Conservation (phyloP, 148 eudicot species). For the Euryodendron excelsum region DNA sequence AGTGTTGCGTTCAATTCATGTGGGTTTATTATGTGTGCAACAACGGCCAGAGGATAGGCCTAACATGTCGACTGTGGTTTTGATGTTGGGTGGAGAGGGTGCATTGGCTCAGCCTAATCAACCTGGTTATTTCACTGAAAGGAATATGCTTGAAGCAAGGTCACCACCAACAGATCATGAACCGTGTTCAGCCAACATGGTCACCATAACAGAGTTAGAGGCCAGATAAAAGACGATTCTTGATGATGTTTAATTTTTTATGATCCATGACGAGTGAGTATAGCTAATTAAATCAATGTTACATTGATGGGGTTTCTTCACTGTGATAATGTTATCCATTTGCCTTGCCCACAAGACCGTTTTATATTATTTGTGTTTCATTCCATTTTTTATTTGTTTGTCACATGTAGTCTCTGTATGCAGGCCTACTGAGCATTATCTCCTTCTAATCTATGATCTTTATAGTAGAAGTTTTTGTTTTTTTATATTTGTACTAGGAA, state of each 20-base stretch:
- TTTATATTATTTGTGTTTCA: no score
- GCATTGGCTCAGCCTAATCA: conserved; percentile 13
- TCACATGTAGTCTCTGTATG: no score
- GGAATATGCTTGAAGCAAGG: conserved; percentile 1
- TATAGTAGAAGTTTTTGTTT: no score
- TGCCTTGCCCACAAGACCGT: no score
- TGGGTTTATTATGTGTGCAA: conserved; percentile 18
- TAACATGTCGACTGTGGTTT: conserved; percentile 17
- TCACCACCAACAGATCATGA: neutral
- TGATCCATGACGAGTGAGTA: no score
- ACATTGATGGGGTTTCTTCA: no score
- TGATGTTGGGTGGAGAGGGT: conserved; percentile 19
- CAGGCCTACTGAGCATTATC: no score
- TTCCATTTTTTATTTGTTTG: no score
- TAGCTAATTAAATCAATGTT: no score
- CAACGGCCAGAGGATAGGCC: conserved; percentile 17
- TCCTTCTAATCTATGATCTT: no score
- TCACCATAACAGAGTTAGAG: neutral
- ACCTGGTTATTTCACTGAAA: conserved; percentile 15
- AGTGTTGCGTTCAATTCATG: conserved; percentile 18
- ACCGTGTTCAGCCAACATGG: neutral
- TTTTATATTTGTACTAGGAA: no score
- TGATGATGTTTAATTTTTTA: neutral
- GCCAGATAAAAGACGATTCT: conserved; percentile 1
- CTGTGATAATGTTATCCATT: no score